Percentiles rank a stretch among this genome's conserved stretches.
Evolutionary conservation across 2,329 filamentous ascomycete genomes (phyloP).

Genomic region (Cytospora leucostoma): DNA sequence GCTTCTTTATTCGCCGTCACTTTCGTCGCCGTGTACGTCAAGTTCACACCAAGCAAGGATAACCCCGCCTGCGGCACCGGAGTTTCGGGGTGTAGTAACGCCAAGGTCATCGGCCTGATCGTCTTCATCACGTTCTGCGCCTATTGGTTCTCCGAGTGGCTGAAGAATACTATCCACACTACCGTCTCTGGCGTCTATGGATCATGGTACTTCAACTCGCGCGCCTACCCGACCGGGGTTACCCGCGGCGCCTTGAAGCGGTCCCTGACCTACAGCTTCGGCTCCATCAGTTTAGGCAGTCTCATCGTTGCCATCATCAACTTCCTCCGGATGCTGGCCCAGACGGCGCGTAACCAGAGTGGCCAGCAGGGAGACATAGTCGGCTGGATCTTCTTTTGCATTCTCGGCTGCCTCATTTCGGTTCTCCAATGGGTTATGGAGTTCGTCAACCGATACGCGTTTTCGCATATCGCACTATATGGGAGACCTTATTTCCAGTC

Average conservation of each 20-base stretch:
- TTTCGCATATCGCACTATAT: constrained; percentile 90
- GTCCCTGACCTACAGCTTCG: constrained; percentile 87
- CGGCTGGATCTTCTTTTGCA: constrained; percentile 67
- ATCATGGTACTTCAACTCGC: constrained; percentile 83
- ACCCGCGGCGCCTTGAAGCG: constrained; percentile 83
- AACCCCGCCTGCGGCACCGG: constrained; percentile 55
- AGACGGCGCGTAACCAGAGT: constrained; percentile 69
- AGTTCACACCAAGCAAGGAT: constrained; percentile 66
- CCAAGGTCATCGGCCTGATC: constrained; percentile 79
- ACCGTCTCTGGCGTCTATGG: constrained; percentile 88
- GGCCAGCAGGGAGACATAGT: constrained; percentile 69
- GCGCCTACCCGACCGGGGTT: constrained; percentile 71
- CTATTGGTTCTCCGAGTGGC: constrained; percentile 92
- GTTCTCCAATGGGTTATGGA: constrained; percentile 83
- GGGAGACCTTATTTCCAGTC: constrained; percentile 84
- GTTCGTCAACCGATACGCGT: constrained; percentile 90
- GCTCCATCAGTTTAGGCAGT: constrained; percentile 85
- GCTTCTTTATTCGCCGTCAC: constrained; percentile 86
- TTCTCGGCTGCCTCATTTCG: constrained; percentile 74
- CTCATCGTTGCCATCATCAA: constrained; percentile 86
- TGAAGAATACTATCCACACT: constrained; percentile 91
- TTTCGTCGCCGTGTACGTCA: constrained; percentile 81
- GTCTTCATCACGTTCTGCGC: constrained; percentile 88
- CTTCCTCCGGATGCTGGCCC: constrained; percentile 78
- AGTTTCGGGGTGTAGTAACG: constrained; percentile 67